phyloP scores from a whole-genome alignment of 495 filamentous ascomycete species.

The Trichoderma parareesei region DNA sequence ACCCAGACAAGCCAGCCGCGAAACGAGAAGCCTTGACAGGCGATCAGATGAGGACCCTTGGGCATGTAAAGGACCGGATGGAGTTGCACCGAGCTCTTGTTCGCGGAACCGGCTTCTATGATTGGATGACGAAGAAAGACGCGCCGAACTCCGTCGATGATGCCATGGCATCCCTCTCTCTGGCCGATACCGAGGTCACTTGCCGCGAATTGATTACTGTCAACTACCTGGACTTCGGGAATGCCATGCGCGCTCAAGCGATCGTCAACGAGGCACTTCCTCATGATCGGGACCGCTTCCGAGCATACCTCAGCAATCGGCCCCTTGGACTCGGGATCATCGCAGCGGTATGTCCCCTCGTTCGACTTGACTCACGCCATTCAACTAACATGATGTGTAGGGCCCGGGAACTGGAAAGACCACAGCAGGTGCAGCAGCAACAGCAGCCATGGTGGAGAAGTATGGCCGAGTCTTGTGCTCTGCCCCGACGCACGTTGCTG shows the following conservation, averaged over 20 bases:
- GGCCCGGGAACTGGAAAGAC: constrained; percentile 14
- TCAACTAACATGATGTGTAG: too few species aligned
- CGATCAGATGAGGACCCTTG: not conserved
- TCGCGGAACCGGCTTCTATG: constrained; percentile 9
- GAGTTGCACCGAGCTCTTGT: constrained; percentile 5
- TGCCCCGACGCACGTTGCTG: constrained; percentile 7
- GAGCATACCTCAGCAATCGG: too few species aligned
- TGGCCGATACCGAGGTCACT: not conserved
- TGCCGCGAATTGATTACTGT: too few species aligned
- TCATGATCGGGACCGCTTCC: too few species aligned
- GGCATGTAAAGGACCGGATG: constrained; percentile 3
- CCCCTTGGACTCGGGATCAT: too few species aligned
- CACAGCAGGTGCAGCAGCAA: constrained; percentile 4
- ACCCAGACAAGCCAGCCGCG: not conserved
- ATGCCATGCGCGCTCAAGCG: too few species aligned
- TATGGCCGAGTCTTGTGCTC: not conserved
- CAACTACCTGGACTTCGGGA: too few species aligned
- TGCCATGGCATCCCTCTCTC: not conserved
- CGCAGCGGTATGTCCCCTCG: too few species aligned
- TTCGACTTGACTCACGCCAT: too few species aligned
- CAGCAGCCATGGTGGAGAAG: constrained; percentile 5
- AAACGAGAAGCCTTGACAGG: not conserved
- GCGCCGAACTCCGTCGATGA: not conserved
- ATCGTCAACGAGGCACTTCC: too few species aligned
- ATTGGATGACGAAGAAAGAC: not conserved